Conservation (phyloP, 2,329 filamentous ascomycete species). For the Aspergillus sp. region DNA sequence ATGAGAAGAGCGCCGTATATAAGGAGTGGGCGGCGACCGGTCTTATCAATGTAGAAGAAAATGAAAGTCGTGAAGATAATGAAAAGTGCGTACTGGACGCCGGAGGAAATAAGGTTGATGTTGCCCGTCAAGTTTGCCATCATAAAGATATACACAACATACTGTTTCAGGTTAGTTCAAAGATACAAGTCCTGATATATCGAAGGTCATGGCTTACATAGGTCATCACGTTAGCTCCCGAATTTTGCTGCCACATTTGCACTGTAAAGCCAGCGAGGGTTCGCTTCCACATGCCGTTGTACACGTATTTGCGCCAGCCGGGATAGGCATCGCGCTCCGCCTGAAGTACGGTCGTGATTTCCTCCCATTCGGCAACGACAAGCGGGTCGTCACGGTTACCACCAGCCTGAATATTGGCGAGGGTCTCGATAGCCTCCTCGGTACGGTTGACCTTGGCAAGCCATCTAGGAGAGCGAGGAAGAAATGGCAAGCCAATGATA, state of each 20-base stretch:
- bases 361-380: constrained; percentile 50
- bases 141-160: constrained; percentile 40
- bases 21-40: too few species aligned
- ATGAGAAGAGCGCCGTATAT: too few species aligned
- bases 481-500: constrained; percentile 46
- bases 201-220: constrained; percentile 8
- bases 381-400: constrained; percentile 48
- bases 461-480: constrained; percentile 50
- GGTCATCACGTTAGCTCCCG: constrained; percentile 42
- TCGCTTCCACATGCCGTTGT: constrained; percentile 59
- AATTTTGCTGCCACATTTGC: constrained; percentile 57
- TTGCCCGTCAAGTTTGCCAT: constrained; percentile 32
- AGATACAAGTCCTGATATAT: background rate
- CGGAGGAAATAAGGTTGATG: constrained; percentile 48
- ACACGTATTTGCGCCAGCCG: constrained; percentile 47
- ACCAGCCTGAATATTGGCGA: constrained; percentile 47
- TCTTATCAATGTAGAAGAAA: constrained; percentile 28
- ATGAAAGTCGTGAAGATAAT: constrained; percentile 44
- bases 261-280: constrained; percentile 57
- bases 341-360: constrained; percentile 44
- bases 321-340: constrained; percentile 40
- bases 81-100: constrained; percentile 54
- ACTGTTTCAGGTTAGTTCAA: constrained; percentile 11
- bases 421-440: constrained; percentile 46
- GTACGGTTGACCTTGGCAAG: constrained; percentile 48